A percentile compares a stretch with the other conserved stretches of the same genome.
Conservation (phyloP, 768 basidiomycete genomes). For the Tulasnella sp. region DNA sequence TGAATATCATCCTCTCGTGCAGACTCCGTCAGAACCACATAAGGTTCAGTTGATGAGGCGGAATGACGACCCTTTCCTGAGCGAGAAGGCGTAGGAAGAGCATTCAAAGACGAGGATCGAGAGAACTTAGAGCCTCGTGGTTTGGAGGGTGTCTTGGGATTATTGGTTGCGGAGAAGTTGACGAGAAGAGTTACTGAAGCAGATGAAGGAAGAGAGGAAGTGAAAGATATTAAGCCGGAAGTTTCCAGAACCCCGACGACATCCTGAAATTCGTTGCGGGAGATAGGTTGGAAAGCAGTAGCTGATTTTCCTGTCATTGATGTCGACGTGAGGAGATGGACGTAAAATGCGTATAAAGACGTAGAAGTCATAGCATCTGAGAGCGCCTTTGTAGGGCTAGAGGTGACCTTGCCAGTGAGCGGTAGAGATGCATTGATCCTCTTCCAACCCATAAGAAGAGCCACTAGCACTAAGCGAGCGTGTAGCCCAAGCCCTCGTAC, state of each 20-base stretch:
- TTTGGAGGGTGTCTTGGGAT: constrained; percentile 6
- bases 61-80: constrained; percentile 1
- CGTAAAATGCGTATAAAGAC: constrained; percentile 7
- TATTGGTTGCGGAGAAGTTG: background rate
- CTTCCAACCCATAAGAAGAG: constrained; percentile 14
- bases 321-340: constrained; percentile 1
- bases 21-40: constrained; percentile 1
- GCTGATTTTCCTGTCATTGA: background rate
- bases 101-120: constrained; percentile 4
- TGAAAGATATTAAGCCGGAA: constrained; percentile 12
- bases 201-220: background rate
- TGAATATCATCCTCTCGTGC: constrained; percentile 15
- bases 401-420: background rate
- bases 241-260: constrained; percentile 17
- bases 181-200: background rate
- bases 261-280: constrained; percentile 17
- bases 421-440: constrained; percentile 9
- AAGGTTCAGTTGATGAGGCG: background rate
- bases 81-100: background rate
- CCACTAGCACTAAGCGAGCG: constrained; percentile 15
- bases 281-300: constrained; percentile 14
- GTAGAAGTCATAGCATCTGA: constrained; percentile 9
- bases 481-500: constrained; percentile 15
- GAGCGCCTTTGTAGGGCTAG: background rate
- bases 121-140: background rate